These are phyloP conservation scores for Phialophora tarda DNA, from an alignment of 2,329 filamentous ascomycete species.

Conservation along the genomic window DNA sequence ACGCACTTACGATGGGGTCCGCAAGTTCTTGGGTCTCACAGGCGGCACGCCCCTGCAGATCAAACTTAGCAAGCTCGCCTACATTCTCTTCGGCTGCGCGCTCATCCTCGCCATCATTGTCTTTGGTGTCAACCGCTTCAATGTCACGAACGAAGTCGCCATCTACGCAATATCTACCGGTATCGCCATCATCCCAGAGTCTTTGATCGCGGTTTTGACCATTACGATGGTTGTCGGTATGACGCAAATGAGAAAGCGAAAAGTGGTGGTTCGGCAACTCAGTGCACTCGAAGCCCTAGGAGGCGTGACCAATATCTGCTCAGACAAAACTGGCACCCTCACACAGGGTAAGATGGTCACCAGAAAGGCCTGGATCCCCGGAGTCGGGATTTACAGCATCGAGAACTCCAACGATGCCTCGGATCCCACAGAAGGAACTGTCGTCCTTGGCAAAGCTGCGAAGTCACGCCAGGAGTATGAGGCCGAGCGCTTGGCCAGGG, in stretches of 20 bases:
- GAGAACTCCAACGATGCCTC: constrained; percentile 63
- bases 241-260: constrained; percentile 59
- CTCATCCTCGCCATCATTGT: constrained; percentile 67
- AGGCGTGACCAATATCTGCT: constrained; percentile 61
- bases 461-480: constrained; percentile 43
- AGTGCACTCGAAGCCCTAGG: constrained; percentile 62
- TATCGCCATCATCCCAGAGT: constrained; percentile 68
- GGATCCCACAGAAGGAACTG: constrained; percentile 60
- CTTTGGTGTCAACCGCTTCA: constrained; percentile 64
- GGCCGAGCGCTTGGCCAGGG: constrained; percentile 47
- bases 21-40: constrained; percentile 64
- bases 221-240: constrained; percentile 66
- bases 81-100: constrained; percentile 76
- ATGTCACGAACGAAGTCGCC: constrained; percentile 62
- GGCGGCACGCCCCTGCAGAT: constrained; percentile 83
- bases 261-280: constrained; percentile 61
- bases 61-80: constrained; percentile 83
- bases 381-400: constrained; percentile 63
- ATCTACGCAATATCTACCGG: constrained; percentile 65
- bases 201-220: constrained; percentile 66
- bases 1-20: constrained; percentile 56
- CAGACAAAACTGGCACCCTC: constrained; percentile 60
- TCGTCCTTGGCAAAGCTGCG: constrained; percentile 48
- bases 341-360: constrained; percentile 68
- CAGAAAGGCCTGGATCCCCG: constrained; percentile 64